Conservation (phyloP, 371 early-diverging fungal species). For the Mortierella sp. region DNA sequence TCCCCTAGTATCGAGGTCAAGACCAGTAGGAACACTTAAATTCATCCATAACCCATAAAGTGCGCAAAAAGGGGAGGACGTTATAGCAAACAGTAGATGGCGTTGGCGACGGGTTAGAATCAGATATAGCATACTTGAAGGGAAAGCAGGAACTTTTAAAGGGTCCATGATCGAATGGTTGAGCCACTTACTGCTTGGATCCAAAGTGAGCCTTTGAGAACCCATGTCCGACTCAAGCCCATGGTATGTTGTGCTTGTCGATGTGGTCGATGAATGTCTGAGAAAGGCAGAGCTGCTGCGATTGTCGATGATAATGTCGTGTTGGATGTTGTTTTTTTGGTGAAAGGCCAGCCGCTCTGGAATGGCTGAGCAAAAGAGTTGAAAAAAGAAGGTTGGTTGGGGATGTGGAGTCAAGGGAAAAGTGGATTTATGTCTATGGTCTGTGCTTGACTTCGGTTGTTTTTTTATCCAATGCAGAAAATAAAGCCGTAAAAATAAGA, state of each 20-base stretch:
- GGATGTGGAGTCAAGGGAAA: neutral
- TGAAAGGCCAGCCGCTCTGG: neutral
- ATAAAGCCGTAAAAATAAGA: neutral
- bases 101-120: neutral
- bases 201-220: constrained; percentile 53
- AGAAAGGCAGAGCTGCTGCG: neutral
- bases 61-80: neutral
- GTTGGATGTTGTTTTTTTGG: neutral
- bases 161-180: neutral
- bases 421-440: neutral
- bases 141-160: neutral
- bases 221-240: constrained; percentile 21
- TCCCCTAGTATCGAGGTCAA: constrained; percentile 36
- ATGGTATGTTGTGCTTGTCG: constrained; percentile 14
- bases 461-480: neutral
- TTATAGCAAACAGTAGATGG: neutral
- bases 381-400: neutral
- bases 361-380: neutral
- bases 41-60: neutral
- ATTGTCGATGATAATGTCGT: neutral
- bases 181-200: constrained; percentile 44
- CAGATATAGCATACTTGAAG: neutral
- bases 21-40: constrained; percentile 26
- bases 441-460: neutral
- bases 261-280: neutral